Conservation (phyloP, 208 protist genomes). For the Trypanosoma scelopori region DNA sequence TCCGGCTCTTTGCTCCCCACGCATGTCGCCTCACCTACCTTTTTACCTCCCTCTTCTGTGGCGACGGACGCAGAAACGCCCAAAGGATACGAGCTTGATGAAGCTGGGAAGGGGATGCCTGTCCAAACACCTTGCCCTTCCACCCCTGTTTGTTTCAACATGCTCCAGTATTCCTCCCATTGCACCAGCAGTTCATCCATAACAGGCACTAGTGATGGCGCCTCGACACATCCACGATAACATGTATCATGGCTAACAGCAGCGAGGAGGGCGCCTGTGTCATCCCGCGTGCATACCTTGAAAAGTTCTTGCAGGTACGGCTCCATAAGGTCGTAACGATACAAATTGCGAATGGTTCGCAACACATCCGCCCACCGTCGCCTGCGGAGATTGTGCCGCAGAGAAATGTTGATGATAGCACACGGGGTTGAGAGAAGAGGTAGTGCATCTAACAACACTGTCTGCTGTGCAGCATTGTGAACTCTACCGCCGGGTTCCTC, state of each 20-base stretch:
- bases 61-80: neutral
- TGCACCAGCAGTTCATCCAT: conserved; percentile 17
- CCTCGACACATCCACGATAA: conserved; percentile 19
- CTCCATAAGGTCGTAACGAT: conserved; percentile 18
- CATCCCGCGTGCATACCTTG: neutral
- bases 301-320: conserved; percentile 15
- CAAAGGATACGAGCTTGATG: neutral
- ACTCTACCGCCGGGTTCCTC: neutral
- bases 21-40: too few relatives aligned
- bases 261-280: neutral
- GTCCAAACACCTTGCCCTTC: neutral
- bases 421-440: conserved; percentile 23
- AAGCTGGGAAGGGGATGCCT: neutral
- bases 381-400: conserved; percentile 17
- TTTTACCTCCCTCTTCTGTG: neutral
- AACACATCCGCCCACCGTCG: conserved; percentile 21
- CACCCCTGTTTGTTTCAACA: conserved; percentile 3
- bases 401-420: conserved; percentile 26
- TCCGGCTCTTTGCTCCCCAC: too few relatives aligned
- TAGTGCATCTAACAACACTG: conserved; percentile 1
- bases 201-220: conserved; percentile 20
- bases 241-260: conserved; percentile 4
- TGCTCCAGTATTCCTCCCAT: conserved; percentile 24
- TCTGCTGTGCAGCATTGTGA: neutral
- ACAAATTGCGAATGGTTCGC: conserved; percentile 22